Conservation (phyloP, 345 rosid genomes). For the Gynandropsis gynandra region DNA sequence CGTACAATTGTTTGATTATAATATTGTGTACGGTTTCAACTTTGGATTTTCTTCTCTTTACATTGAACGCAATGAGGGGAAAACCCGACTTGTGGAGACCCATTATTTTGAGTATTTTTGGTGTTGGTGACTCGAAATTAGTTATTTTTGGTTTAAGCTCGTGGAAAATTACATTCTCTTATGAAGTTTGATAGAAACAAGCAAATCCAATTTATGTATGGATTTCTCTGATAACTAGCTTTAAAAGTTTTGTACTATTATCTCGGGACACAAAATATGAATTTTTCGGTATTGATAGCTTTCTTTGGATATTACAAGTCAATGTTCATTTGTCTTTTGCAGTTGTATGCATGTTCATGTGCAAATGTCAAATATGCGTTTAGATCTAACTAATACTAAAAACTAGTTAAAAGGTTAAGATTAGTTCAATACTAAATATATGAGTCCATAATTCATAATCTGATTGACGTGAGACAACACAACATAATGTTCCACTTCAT, state of each 20-base stretch:
- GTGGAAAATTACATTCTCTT: not conserved
- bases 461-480: too few relatives aligned
- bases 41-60: constrained; percentile 96
- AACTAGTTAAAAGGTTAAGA: too few relatives aligned
- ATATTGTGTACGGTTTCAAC: constrained; percentile 37
- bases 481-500: too few relatives aligned
- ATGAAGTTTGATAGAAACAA: too few relatives aligned
- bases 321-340: constrained; percentile 78
- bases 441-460: too few relatives aligned
- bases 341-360: constrained; percentile 83
- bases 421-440: too few relatives aligned
- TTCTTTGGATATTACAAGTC: constrained; percentile 38
- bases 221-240: too few relatives aligned
- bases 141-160: constrained; percentile 54
- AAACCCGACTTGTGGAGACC: constrained; percentile 76
- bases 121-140: constrained; percentile 94
- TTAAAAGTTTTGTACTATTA: too few relatives aligned
- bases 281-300: not conserved
- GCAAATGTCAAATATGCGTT: too few relatives aligned
- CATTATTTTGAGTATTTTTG: constrained; percentile 73
- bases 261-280: too few relatives aligned
- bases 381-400: too few relatives aligned
- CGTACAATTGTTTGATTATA: not conserved
- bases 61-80: constrained; percentile 56
- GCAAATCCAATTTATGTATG: too few relatives aligned